Conservation (phyloP, 2,329 filamentous ascomycete species). For the Fusarium sacchari region DNA sequence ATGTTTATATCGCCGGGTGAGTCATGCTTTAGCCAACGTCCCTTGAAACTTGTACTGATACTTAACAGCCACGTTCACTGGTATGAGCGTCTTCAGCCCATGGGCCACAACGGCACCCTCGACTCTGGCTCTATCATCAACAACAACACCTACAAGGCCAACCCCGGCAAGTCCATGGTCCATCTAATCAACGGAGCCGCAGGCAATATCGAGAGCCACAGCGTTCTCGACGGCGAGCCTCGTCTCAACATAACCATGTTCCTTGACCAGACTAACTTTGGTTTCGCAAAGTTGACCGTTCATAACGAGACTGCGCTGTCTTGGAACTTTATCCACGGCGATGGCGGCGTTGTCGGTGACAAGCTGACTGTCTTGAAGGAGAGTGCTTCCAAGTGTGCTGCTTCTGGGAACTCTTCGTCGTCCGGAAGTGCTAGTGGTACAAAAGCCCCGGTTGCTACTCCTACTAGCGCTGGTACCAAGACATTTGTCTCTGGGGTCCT, state of each 20-base stretch:
- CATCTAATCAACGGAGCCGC: slow-evolving; percentile 5
- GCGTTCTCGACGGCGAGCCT: not conserved
- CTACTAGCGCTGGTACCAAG: not conserved
- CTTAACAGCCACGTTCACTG: not conserved
- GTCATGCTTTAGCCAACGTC: accelerated
- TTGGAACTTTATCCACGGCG: not conserved
- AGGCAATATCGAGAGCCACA: slow-evolving; percentile 1
- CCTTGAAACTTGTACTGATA: accelerated
- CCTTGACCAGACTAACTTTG: not conserved
- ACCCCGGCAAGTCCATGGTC: not conserved
- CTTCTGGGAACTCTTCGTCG: not conserved
- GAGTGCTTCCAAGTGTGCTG: not conserved
- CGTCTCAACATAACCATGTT: not conserved
- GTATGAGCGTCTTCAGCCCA: slow-evolving; percentile 8
- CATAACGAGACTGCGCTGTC: not conserved
- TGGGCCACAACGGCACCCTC: not conserved
- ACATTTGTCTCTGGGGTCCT: not conserved
- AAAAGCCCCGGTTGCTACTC: not conserved
- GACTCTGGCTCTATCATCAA: not conserved
- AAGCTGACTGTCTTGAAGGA: not conserved
- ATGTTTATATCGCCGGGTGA: slow-evolving; percentile 2
- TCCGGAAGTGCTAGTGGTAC: not conserved
- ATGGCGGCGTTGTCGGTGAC: not conserved
- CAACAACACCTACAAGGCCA: not conserved
- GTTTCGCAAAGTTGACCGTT: not conserved